Evolutionary conservation across 148 eudicot species (phyloP).

Genomic region (Rhododendron kiyosumense): DNA sequence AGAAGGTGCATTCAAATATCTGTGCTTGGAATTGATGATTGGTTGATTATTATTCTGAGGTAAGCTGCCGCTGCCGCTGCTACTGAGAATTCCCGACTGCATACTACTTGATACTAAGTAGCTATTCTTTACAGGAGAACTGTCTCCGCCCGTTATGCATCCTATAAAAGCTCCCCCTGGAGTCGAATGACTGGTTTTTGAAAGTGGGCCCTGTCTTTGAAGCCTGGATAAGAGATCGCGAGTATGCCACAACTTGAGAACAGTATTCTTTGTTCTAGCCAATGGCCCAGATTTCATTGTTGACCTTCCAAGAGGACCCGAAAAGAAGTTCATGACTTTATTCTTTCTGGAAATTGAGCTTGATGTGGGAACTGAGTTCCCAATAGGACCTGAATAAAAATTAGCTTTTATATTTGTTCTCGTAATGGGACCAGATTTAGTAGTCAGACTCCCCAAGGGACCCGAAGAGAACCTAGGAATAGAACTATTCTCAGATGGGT

Average conservation of each 20-base stretch:
- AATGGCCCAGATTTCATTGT: slow-evolving; percentile 29
- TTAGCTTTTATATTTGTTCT: slow-evolving; percentile 10
- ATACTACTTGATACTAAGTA: slow-evolving; percentile 7
- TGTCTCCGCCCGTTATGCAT: slow-evolving; percentile 15
- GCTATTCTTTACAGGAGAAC: slow-evolving; percentile 18
- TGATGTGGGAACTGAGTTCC: slow-evolving; percentile 19
- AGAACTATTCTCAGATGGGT: slow-evolving; percentile 39
- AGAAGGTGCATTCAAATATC: slow-evolving; percentile 33
- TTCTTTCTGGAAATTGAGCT: slow-evolving; percentile 20
- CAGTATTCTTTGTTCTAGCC: slow-evolving; percentile 24
- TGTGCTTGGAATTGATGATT: slow-evolving; percentile 21
- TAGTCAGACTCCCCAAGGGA: slow-evolving; percentile 21
- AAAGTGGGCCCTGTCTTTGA: slow-evolving; percentile 12
- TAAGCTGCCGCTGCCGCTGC: background rate
- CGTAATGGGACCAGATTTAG: slow-evolving; percentile 38
- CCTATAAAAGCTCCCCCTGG: slow-evolving; percentile 25
- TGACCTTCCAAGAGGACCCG: slow-evolving; percentile 48
- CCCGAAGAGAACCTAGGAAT: slow-evolving; percentile 39
- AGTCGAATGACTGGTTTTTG: slow-evolving; percentile 15
- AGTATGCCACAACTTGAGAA: slow-evolving; percentile 26
- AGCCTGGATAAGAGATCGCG: slow-evolving; percentile 23
- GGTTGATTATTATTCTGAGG: slow-evolving; percentile 6
- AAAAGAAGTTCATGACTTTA: slow-evolving; percentile 27
- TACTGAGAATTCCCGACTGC: slow-evolving; percentile 13
- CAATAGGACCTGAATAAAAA: slow-evolving; percentile 47